These are phyloP conservation scores for Prunus persica DNA, from an alignment of 306 rosid genomes.

Conservation along the genomic window Prunus_persica_NCBIv2 NC_034014.1:24595001-24595500, in stretches of 20 bases:
- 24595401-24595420: background rate
- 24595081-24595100: background rate
- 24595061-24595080: background rate
- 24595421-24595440: background rate
- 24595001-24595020: background rate
- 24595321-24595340: background rate
- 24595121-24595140: background rate
- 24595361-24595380: background rate
- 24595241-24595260: background rate
- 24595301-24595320: background rate
- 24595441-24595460: background rate
- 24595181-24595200: background rate
- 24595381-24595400: conserved; percentile 1
- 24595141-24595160: background rate
- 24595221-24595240: background rate
- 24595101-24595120: background rate
- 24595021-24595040: too few species aligned
- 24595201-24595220: background rate
- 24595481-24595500: background rate
- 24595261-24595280: background rate
- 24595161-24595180: background rate
- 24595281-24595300: background rate
- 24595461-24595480: background rate
- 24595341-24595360: conserved; percentile 19
- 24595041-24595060: background rate